Evolutionary conservation across 1,139 yeast species (phyloP).

Genomic region (Geotrichum restrictum): DNA sequence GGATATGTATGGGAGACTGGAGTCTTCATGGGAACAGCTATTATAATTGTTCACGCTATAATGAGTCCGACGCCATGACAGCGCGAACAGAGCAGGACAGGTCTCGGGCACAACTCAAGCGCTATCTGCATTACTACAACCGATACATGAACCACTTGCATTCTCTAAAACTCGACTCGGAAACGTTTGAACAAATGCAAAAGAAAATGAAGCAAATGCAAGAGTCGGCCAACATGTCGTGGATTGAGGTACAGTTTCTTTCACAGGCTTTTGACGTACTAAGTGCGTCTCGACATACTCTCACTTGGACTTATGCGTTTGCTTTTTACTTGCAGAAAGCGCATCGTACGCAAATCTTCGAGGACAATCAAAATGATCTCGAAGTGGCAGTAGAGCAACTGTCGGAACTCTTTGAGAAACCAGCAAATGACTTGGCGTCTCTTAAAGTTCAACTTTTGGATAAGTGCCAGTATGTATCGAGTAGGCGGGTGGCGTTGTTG

Average conservation of each 20-base stretch:
- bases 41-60: slow-evolving; percentile 65
- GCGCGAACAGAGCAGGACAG: slow-evolving; percentile 38
- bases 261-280: slow-evolving; percentile 66
- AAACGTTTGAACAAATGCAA: slow-evolving; percentile 60
- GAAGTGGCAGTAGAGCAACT: slow-evolving; percentile 74
- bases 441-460: slow-evolving; percentile 38
- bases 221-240: slow-evolving; percentile 60
- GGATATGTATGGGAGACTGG: slow-evolving; percentile 90
- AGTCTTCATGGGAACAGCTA: slow-evolving; percentile 57
- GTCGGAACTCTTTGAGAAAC: slow-evolving; percentile 57
- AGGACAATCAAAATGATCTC: slow-evolving; percentile 67
- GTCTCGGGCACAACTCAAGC: slow-evolving; percentile 47
- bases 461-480: slow-evolving; percentile 39
- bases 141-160: slow-evolving; percentile 73
- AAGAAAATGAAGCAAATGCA: slow-evolving; percentile 63
- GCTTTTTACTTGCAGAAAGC: slow-evolving; percentile 61
- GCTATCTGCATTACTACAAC: slow-evolving; percentile 75
- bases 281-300: slow-evolving; percentile 65
- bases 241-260: slow-evolving; percentile 87
- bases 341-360: slow-evolving; percentile 51
- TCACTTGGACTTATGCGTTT: slow-evolving; percentile 90
- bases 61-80: slow-evolving; percentile 41
- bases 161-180: slow-evolving; percentile 70
- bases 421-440: slow-evolving; percentile 35
- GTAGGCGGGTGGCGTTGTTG: slow-evolving; percentile 36